Evolutionary conservation across 495 filamentous ascomycete species (phyloP).

Genomic region (Penicillium psychrofluorescens): DNA sequence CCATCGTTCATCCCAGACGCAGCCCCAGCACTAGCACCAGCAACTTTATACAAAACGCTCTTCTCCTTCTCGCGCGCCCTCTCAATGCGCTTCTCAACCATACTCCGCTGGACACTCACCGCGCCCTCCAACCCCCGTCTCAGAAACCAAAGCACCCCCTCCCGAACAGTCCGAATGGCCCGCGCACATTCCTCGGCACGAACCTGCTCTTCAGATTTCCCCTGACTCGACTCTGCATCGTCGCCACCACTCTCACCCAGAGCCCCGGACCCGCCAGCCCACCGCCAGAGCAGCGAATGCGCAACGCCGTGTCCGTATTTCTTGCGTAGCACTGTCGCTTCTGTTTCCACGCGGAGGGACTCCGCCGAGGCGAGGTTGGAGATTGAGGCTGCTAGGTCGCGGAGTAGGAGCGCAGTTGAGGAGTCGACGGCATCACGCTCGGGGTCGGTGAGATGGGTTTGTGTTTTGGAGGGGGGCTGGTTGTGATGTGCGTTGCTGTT

Average conservation of each 20-base stretch:
- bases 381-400: conserved; percentile 73
- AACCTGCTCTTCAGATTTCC: conserved; percentile 55
- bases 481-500: conserved; percentile 14
- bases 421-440: conserved; percentile 78
- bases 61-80: conserved; percentile 84
- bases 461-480: conserved; percentile 7
- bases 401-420: conserved; percentile 72
- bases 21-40: background rate
- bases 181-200: conserved; percentile 60
- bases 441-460: conserved; percentile 51
- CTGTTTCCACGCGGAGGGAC: conserved; percentile 68
- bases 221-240: conserved; percentile 11
- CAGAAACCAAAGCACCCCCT: conserved; percentile 78
- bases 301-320: conserved; percentile 48
- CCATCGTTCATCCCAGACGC: background rate
- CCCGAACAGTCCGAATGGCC: conserved; percentile 56
- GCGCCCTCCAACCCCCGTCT: conserved; percentile 65
- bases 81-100: conserved; percentile 84
- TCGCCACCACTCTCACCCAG: background rate
- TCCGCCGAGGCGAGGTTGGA: conserved; percentile 73
- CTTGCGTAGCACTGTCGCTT: conserved; percentile 55
- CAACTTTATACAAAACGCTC: conserved; percentile 68
- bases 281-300: conserved; percentile 40
- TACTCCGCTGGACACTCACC: conserved; percentile 67
- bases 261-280: conserved; percentile 57